Evolutionary conservation across 371 early-diverging fungal species (phyloP), one percentile per base, ranked within the genome.

Genomic region (Rhizomucor pusillus): DNA sequence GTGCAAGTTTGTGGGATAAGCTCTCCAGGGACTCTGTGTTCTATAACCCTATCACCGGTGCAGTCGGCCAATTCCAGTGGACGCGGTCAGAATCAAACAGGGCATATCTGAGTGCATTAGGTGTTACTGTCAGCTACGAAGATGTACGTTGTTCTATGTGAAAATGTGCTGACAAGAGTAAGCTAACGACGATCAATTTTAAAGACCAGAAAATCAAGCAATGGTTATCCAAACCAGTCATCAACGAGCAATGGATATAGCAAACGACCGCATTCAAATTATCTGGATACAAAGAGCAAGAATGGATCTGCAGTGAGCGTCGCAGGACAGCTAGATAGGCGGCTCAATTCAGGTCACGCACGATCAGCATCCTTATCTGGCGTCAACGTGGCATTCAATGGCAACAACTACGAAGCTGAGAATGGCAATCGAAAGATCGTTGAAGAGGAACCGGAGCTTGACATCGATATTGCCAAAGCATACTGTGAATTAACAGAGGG

Each of bases 401-500:
- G 33, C 18, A 10, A 50, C 19, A 23, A 44, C 22, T 19, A n/a
- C 13, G 54, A 39, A 3, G 45, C 20, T 3, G 59, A 54, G 22
- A 24, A 25, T 23, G 53, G 24, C n/a, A 47, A 47, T 10, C 56
- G 52, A 29, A 63, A 62, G 37, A 53, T 61, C 10, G 62, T 54
- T 3, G 75, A 71, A 40, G 63, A 70, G 54, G 78, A 77, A 44
- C 62, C 74, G 10, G 75, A 78, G 47, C 36, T 78, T 19, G 75
- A 77, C 57, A 67, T 74, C 53, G 77, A 75, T 43, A 74, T 80
- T 57, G 80, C 79, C 5, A 71, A 64, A 56, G 79, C 76, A 4
- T 79, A 75, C 55, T 73, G 74, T 49, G 79, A 78, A 59, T 47
- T 78, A 20, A 78, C 79, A 10, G 75, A 78, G 65, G 77, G 77